phyloP scores from a whole-genome alignment of 768 basidiomycete genomes.

The Boletus barrowsii region DNA sequence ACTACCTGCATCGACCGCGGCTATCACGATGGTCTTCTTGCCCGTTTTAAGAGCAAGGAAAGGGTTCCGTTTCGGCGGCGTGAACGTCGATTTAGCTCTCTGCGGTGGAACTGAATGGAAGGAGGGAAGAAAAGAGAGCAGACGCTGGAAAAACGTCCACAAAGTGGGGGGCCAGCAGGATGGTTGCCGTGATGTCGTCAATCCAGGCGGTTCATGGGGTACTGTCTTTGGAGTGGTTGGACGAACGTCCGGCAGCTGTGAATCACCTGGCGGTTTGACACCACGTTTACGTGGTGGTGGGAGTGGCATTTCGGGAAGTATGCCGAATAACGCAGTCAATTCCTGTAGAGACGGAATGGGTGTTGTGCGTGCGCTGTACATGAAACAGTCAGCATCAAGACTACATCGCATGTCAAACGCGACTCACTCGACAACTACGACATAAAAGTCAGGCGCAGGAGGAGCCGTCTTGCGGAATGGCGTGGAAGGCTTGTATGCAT shows the following conservation, averaged over 20 bases:
- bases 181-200: background rate
- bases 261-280: conserved; percentile 1
- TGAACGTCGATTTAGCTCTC: conserved; percentile 28
- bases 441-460: conserved; percentile 77
- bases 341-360: conserved; percentile 81
- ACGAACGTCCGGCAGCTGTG: background rate
- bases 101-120: conserved; percentile 3
- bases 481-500: conserved; percentile 89
- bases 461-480: conserved; percentile 76
- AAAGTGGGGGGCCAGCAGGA: background rate
- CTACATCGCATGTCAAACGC: background rate
- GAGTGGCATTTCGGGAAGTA: conserved; percentile 59
- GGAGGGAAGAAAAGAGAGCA: conserved; percentile 7
- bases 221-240: conserved; percentile 1
- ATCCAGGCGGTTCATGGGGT: conserved; percentile 2
- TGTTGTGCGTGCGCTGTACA: conserved; percentile 71
- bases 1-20: conserved; percentile 84
- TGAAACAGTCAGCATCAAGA: conserved; percentile 2
- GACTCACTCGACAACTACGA: conserved; percentile 83
- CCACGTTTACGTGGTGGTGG: conserved; percentile 52
- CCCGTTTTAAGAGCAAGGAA: conserved; percentile 83
- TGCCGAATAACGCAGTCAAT: conserved; percentile 66
- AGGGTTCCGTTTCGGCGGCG: conserved; percentile 54
- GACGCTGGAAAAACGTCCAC: background rate
- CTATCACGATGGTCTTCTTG: conserved; percentile 78